Conservation (phyloP, 441 rosid genomes). For the Euphorbia celastroides region DNA sequence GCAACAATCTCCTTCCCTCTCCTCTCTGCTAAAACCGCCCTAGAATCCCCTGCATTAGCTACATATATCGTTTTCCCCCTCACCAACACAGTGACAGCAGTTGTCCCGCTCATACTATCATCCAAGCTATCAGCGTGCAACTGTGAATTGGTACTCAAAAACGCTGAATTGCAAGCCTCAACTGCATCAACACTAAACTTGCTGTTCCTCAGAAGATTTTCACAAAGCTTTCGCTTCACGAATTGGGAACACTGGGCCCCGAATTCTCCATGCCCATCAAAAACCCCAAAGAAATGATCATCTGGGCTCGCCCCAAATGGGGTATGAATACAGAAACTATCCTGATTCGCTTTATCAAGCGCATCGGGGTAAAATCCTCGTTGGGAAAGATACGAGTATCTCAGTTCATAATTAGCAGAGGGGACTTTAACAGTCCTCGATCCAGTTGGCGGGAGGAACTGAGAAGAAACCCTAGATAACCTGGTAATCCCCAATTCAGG, state of each 20-base stretch:
- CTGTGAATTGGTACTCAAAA: slow-evolving; percentile 66
- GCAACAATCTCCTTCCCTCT: slow-evolving; percentile 76
- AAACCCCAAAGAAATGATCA: slow-evolving; percentile 93
- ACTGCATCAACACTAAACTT: slow-evolving; percentile 68
- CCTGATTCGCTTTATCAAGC: slow-evolving; percentile 93
- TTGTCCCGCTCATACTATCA: slow-evolving; percentile 99
- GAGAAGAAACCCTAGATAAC: slow-evolving; percentile 88
- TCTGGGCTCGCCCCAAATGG: slow-evolving; percentile 66
- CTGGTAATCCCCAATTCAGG: slow-evolving; percentile 73
- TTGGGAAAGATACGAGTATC: slow-evolving; percentile 79
- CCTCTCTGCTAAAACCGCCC: slow-evolving; percentile 86
- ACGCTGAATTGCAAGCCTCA: slow-evolving; percentile 73
- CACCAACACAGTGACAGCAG: slow-evolving; percentile 89
- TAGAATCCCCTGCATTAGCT: slow-evolving; percentile 90
- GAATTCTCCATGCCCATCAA: slow-evolving; percentile 95
- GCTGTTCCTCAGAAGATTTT: slow-evolving; percentile 67
- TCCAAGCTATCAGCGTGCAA: slow-evolving; percentile 69
- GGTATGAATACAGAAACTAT: slow-evolving; percentile 92
- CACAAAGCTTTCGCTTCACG: slow-evolving; percentile 71
- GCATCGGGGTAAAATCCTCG: slow-evolving; percentile 98
- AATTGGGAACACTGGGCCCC: slow-evolving; percentile 97
- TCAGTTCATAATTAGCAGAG: slow-evolving; percentile 52
- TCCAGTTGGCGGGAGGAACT: slow-evolving; percentile 88
- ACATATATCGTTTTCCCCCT: slow-evolving; percentile 80
- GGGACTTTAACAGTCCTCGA: slow-evolving; percentile 64